Evolutionary conservation across 2,329 filamentous ascomycete genomes (phyloP), one percentile per base, ranked within the genome.

Genomic region (Thyridium curvatum): DNA sequence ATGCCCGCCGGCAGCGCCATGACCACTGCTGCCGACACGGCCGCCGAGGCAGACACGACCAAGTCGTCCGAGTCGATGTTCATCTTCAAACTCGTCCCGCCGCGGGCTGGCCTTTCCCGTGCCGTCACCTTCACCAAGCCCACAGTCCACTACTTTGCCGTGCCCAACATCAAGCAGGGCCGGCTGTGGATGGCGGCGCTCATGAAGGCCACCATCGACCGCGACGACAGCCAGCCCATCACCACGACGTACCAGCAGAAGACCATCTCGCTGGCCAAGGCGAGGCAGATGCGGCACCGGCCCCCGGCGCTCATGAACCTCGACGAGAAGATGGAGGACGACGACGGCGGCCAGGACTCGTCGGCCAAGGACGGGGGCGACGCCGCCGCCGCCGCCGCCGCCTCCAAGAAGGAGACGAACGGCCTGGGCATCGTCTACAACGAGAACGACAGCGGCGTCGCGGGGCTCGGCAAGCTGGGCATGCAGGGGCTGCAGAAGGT

Each of bases 121-220:
- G 93, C 89, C 1, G 91, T 98, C 41, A 95, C 90, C 56, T 98
- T 98, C 58, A 98, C 93, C 2, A 96, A 96, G 60, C 93, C 93
- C 4, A 93, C 89, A 8, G 86, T 96, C 30, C 93, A 98, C 60
- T 97, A 96, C 61, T 98, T 98, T 60, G 93, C 94, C 5, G 89
- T 96, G 16, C 90, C 94, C 38, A 95, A 85, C 52, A 69, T 96
- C 42, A 81, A 87, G 52, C 80, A 93, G 55, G 93, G 93, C 13
- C 81, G 93, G 12, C 68, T 94, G 31, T 98, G 93, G 93, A 98
- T 98, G 93, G 93, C 89, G 4, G 93, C 93, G 6, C 68, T 98
- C 37, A 94, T 98, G 87, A 98, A 98, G 66, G 93, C 93, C 10
- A 98, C 93, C 2, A 98, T 98, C 52, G 91, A 97, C 56, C 84